Evolutionary conservation across 257 asterid species (phyloP).

Genomic region (Leptodermis oblonga): DNA sequence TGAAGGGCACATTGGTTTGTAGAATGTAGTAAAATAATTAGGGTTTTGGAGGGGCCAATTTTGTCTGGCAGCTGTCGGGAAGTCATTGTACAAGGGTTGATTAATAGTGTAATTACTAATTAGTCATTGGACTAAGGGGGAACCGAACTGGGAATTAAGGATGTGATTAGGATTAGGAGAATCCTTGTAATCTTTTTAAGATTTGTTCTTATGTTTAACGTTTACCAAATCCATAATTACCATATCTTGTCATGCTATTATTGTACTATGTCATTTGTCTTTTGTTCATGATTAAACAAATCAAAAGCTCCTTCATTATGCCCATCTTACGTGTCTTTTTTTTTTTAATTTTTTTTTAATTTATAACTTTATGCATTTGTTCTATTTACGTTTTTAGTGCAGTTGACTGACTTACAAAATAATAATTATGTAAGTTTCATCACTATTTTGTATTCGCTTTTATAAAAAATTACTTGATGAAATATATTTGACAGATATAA

Average conservation of each 20-base stretch:
- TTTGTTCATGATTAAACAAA: background rate
- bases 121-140: no score
- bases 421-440: no score
- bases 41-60: slow-evolving; percentile 4
- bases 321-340: slow-evolving; percentile 1
- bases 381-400: no score
- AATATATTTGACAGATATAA: no score
- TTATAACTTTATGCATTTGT: no score
- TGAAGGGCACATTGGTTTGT: no score
- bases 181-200: slow-evolving; percentile 4
- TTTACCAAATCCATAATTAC: background rate
- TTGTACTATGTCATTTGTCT: background rate
- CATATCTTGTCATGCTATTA: background rate
- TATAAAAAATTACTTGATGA: no score
- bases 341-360: no score
- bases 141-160: background rate
- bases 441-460: no score
- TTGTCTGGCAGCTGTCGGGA: slow-evolving; percentile 12
- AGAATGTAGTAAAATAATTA: no score
- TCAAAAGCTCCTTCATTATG: background rate
- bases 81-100: background rate
- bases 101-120: slow-evolving; percentile 5
- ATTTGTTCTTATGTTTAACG: background rate
- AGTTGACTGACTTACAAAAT: no score
- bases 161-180: slow-evolving; percentile 1